A percentile compares a stretch with the other conserved stretches of the same genome.
Evolutionary conservation across 2,329 filamentous ascomycete species (phyloP).

Genomic region (Fusarium graminum): DNA sequence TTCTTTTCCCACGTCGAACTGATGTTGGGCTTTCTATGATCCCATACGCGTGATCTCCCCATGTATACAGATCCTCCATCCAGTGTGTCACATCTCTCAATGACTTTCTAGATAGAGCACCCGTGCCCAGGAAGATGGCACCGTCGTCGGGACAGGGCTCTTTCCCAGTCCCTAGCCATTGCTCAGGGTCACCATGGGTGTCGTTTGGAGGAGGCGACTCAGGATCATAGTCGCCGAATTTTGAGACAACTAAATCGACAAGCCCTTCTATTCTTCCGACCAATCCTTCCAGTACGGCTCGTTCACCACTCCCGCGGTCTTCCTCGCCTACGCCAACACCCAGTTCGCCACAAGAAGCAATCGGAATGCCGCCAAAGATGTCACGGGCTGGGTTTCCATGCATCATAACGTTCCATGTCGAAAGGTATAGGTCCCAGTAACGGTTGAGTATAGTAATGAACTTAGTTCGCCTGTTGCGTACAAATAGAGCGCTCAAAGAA

Average conservation of each 20-base stretch:
- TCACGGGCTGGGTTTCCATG: slow-evolving; percentile 88
- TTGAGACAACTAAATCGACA: slow-evolving; percentile 87
- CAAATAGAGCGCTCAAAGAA: slow-evolving; percentile 78
- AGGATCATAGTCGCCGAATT: slow-evolving; percentile 73
- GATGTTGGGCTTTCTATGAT: slow-evolving; percentile 83
- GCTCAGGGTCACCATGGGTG: slow-evolving; percentile 43
- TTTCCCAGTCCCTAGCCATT: slow-evolving; percentile 81
- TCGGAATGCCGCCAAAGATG: slow-evolving; percentile 85
- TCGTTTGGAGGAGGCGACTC: slow-evolving; percentile 44
- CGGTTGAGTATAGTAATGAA: slow-evolving; percentile 80
- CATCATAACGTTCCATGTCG: slow-evolving; percentile 88
- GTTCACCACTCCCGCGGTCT: slow-evolving; percentile 91
- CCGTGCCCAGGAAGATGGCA: slow-evolving; percentile 85
- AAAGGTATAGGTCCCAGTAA: slow-evolving; percentile 81
- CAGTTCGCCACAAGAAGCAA: slow-evolving; percentile 90
- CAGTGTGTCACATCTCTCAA: slow-evolving; percentile 81
- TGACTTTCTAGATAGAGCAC: slow-evolving; percentile 77
- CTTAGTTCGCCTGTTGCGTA: slow-evolving; percentile 70
- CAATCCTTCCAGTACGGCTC: slow-evolving; percentile 93
- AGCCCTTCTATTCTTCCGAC: slow-evolving; percentile 83
- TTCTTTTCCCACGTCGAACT: slow-evolving; percentile 64
- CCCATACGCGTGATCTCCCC: slow-evolving; percentile 88
- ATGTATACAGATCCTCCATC: slow-evolving; percentile 89
- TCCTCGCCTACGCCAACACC: slow-evolving; percentile 96
- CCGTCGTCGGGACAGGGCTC: slow-evolving; percentile 81